Evolutionary conservation across 805 yeast species (phyloP).

Genomic region (Zygoascus bituminiphila): DNA sequence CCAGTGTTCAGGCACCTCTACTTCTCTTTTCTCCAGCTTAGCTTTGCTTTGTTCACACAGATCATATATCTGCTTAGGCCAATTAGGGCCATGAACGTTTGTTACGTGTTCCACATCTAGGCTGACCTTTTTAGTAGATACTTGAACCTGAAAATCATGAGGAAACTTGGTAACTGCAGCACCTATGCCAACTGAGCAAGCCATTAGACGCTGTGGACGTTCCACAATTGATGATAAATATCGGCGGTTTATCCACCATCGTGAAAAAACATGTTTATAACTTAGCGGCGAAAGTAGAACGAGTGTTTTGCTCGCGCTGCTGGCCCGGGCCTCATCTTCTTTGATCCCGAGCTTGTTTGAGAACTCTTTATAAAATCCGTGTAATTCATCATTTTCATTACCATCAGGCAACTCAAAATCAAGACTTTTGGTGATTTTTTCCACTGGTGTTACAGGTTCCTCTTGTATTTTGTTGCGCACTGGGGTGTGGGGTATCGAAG

Average conservation of each 20-base stretch:
- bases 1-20: conserved; percentile 79
- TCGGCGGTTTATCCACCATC: conserved; percentile 67
- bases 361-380: conserved; percentile 6
- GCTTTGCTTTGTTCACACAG: conserved; percentile 52
- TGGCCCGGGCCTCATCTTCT: neutral
- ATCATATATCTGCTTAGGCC: conserved; percentile 54
- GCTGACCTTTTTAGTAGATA: conserved; percentile 41
- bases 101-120: conserved; percentile 48
- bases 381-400: conserved; percentile 1
- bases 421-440: neutral
- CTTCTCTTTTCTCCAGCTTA: conserved; percentile 42
- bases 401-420: neutral
- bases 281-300: conserved; percentile 63
- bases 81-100: conserved; percentile 63
- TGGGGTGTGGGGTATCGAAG: neutral
- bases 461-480: neutral
- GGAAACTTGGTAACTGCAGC: conserved; percentile 55
- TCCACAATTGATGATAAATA: conserved; percentile 67
- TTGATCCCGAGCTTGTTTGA: neutral
- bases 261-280: conserved; percentile 61
- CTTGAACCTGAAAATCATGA: conserved; percentile 36
- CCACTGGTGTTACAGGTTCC: conserved; percentile 2
- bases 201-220: conserved; percentile 70
- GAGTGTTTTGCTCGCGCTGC: conserved; percentile 31
- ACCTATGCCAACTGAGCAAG: conserved; percentile 69